These are phyloP conservation scores for Aspergillus versicolor DNA, from an alignment of 2,329 filamentous ascomycete species.

Conservation along the genomic window DNA sequence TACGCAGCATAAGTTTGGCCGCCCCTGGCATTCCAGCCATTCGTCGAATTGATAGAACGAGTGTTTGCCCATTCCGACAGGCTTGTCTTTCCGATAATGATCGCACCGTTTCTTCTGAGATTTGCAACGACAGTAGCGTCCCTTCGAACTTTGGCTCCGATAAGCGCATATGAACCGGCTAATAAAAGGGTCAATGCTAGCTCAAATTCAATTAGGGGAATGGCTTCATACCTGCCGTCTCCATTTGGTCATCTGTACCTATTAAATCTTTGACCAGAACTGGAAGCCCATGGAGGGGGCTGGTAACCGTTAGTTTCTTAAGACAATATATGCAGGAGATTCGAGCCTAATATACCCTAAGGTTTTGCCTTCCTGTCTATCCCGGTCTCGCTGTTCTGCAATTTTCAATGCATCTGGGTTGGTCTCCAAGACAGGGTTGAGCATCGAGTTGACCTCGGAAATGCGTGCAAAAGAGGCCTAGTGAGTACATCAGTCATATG, in stretches of 20 bases:
- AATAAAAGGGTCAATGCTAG: neutral
- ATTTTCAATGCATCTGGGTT: slow-evolving; percentile 56
- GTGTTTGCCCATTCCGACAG: slow-evolving; percentile 66
- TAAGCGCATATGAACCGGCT: slow-evolving; percentile 63
- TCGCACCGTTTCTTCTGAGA: slow-evolving; percentile 59
- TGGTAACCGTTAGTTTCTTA: slow-evolving; percentile 16
- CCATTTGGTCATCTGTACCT: slow-evolving; percentile 61
- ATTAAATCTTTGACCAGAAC: slow-evolving; percentile 69
- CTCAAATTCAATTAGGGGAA: neutral
- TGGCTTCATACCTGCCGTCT: slow-evolving; percentile 50
- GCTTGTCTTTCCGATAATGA: slow-evolving; percentile 67
- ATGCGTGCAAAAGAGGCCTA: slow-evolving; percentile 54
- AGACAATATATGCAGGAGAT: too few relatives aligned
- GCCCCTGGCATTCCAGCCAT: slow-evolving; percentile 65
- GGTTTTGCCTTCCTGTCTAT: slow-evolving; percentile 48
- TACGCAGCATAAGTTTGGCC: slow-evolving; percentile 65
- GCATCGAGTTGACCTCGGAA: slow-evolving; percentile 51
- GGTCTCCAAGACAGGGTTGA: slow-evolving; percentile 55
- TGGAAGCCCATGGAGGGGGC: slow-evolving; percentile 63
- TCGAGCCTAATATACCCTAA: slow-evolving; percentile 38
- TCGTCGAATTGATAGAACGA: slow-evolving; percentile 53
- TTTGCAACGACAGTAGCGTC: slow-evolving; percentile 62
- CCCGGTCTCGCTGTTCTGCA: slow-evolving; percentile 48
- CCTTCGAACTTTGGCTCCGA: slow-evolving; percentile 56
- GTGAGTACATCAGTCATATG: neutral